Percentiles rank a stretch among this genome's conserved stretches.
phyloP scores from a whole-genome alignment of 345 rosid genomes.

The Jatropha curcas region DNA sequence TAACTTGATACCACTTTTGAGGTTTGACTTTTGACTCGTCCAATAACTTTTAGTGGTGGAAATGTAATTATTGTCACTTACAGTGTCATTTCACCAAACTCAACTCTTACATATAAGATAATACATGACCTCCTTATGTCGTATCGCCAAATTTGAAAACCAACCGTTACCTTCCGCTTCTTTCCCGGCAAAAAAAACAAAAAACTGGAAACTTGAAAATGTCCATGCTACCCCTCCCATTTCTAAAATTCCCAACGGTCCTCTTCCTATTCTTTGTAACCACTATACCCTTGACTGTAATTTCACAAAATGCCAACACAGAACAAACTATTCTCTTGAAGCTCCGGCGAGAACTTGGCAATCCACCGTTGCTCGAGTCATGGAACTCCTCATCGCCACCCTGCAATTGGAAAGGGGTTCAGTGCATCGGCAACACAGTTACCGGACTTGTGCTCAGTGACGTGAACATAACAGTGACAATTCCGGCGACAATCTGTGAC shows the following conservation, averaged over 20 bases:
- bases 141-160: slow-evolving; percentile 20
- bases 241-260: not conserved
- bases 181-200: slow-evolving; percentile 8
- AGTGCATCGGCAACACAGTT: slow-evolving; percentile 46
- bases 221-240: slow-evolving; percentile 33
- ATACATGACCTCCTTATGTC: not conserved
- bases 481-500: slow-evolving; percentile 65
- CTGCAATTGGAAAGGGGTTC: slow-evolving; percentile 61
- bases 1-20: too few species aligned
- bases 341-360: slow-evolving; percentile 53
- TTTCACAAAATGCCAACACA: slow-evolving; percentile 37
- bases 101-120: not conserved
- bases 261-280: slow-evolving; percentile 35
- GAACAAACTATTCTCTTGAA: slow-evolving; percentile 55
- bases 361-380: slow-evolving; percentile 51
- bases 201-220: slow-evolving; percentile 25
- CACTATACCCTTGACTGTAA: slow-evolving; percentile 40
- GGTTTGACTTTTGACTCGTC: too few species aligned
- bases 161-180: not conserved
- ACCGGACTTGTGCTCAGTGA: slow-evolving; percentile 36
- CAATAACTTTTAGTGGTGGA: not conserved
- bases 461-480: slow-evolving; percentile 39
- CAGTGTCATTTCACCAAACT: slow-evolving; percentile 10
- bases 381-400: slow-evolving; percentile 68
- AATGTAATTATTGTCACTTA: slow-evolving; percentile 4